Evolutionary conservation across 2,329 filamentous ascomycete genomes (phyloP).

Genomic region (Fusarium lyarnte): DNA sequence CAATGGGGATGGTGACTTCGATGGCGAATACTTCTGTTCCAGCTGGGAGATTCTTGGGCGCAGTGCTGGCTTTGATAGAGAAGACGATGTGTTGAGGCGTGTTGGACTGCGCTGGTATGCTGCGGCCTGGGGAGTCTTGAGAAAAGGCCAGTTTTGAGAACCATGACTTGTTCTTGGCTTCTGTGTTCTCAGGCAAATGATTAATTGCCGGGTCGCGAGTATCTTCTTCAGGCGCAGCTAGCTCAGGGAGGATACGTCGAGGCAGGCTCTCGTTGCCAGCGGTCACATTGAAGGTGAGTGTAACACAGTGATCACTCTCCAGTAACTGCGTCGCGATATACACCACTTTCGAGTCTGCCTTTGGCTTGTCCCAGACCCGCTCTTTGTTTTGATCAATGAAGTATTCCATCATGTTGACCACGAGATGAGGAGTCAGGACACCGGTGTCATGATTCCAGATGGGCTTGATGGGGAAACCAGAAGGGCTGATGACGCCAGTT

Average conservation of each 20-base stretch:
- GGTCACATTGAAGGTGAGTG: background rate
- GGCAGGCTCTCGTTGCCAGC: background rate
- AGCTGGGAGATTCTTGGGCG: background rate
- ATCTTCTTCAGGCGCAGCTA: background rate
- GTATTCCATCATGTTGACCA: background rate
- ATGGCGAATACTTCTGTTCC: background rate
- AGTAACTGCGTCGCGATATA: background rate
- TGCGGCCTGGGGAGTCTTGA: background rate
- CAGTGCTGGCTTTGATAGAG: background rate
- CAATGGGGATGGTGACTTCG: background rate
- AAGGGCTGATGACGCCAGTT: background rate
- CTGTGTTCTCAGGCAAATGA: background rate
- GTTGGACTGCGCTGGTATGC: background rate
- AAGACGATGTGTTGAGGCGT: background rate
- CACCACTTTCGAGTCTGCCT: background rate
- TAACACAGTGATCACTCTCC: background rate
- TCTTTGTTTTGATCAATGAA: background rate
- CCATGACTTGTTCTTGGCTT: background rate
- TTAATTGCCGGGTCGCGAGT: background rate
- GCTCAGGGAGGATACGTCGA: background rate
- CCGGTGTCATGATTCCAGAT: background rate
- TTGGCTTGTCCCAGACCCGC: background rate
- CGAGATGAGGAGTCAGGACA: background rate
- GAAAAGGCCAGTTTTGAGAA: background rate
- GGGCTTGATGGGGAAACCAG: background rate